A percentile compares a stretch with the other conserved stretches of the same genome.
Conservation (phyloP, 306 rosid genomes). For the Trifolium dubium region DNA sequence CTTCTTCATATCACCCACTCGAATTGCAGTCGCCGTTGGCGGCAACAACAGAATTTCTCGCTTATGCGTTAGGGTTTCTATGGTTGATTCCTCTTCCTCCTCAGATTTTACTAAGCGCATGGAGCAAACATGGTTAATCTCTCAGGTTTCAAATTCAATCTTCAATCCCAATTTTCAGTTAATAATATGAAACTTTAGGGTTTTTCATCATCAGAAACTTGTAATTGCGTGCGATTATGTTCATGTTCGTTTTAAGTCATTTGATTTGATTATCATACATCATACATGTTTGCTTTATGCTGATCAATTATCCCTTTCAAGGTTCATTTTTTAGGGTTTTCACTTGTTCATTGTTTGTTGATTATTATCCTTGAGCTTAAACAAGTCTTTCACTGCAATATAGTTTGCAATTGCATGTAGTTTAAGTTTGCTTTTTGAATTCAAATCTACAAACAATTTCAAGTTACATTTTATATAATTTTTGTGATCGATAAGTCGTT, state of each 20-base stretch:
- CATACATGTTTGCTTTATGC: neutral
- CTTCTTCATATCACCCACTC: neutral
- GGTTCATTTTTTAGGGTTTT: constrained; percentile 13
- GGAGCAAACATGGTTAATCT: constrained; percentile 88
- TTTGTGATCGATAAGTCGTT: neutral
- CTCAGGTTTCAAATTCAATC: constrained; percentile 58
- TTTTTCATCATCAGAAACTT: neutral
- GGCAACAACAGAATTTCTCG: constrained; percentile 42
- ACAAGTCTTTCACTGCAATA: no score
- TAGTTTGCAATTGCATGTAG: neutral
- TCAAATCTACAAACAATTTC: neutral
- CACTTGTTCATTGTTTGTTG: neutral
- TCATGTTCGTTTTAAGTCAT: neutral
- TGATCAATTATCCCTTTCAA: neutral
- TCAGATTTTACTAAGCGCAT: constrained; percentile 75
- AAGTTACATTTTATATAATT: constrained; percentile 3
- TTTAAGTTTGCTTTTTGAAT: constrained; percentile 7
- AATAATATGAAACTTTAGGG: neutral
- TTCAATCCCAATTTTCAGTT: neutral
- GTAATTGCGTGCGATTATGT: neutral
- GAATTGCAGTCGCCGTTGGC: constrained; percentile 1
- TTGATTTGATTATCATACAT: neutral
- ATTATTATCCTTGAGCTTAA: no score
- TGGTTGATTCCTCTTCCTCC: constrained; percentile 68
- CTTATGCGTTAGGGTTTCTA: constrained; percentile 72